Percentiles rank a stretch among this genome's conserved stretches.
phyloP scores from a whole-genome alignment of 2,329 filamentous ascomycete species.

The Pestalotiopsis sp. region DNA sequence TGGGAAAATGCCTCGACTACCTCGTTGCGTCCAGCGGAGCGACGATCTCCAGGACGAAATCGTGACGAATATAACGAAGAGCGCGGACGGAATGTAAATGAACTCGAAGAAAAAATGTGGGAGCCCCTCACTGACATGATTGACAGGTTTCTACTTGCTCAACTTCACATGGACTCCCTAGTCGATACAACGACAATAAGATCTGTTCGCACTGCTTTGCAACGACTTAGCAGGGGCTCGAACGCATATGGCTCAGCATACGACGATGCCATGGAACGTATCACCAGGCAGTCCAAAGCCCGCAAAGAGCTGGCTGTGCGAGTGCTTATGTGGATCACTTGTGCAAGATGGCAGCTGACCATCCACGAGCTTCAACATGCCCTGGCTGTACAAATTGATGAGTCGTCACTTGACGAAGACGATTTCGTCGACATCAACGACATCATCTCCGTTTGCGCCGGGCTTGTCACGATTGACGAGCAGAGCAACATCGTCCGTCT shows the following conservation, averaged over 20 bases:
- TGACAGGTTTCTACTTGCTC: slow-evolving; percentile 39
- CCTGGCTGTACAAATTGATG: slow-evolving; percentile 35
- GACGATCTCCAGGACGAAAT: no score
- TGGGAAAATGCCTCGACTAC: no score
- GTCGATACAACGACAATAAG: slow-evolving; percentile 31
- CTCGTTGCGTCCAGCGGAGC: no score
- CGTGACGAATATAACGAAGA: no score
- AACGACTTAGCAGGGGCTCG: slow-evolving; percentile 29
- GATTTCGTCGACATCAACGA: slow-evolving; percentile 32
- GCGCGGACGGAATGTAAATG: no score
- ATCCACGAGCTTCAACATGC: slow-evolving; percentile 41
- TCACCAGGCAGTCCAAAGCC: slow-evolving; percentile 36
- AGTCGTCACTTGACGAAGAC: slow-evolving; percentile 32
- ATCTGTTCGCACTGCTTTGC: slow-evolving; percentile 32
- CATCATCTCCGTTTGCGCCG: slow-evolving; percentile 39
- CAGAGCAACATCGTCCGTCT: slow-evolving; percentile 39
- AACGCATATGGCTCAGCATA: slow-evolving; percentile 41
- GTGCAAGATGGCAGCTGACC: slow-evolving; percentile 33
- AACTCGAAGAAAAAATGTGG: no score
- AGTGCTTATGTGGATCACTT: slow-evolving; percentile 42
- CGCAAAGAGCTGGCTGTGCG: slow-evolving; percentile 36
- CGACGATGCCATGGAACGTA: slow-evolving; percentile 39
- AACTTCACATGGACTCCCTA: slow-evolving; percentile 36
- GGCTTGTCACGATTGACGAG: slow-evolving; percentile 43
- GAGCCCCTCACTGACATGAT: no score